Base-by-base conservation (phyloP, 495 filamentous ascomycete species). In the Neurospora sp. region DNA sequence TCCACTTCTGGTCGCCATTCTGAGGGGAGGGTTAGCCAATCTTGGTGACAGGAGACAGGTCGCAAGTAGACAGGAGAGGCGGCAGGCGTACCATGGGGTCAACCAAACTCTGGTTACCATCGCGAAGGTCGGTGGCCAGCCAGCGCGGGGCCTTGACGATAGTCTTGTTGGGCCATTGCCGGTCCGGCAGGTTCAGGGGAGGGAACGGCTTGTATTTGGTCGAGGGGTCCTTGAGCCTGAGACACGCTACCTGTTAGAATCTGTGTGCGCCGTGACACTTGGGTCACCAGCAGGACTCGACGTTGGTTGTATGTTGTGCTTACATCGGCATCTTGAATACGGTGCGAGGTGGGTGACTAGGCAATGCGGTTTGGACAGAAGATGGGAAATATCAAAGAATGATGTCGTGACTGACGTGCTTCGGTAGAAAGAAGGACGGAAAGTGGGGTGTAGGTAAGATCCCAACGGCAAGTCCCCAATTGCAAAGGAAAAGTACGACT, bases 1-100 rank as follows among this genome's bases (percentile, higher is more conserved):
- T 83, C 88, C 89, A 96, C 87, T 99, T 99, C 85, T 98, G 93
- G 46, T 97, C 92, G 74, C 92, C 92, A 75, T 94, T 94, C 93
- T 96, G 78, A 71, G 75, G 39, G 27, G 14, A 62, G 31, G 38
- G 54, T 82, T 70, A 83, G 82, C 76, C 69, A 39, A 76, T 72
- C 48, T 59, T 39, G 35, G 11, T 12, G 39, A 70, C 54, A 66
- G 35, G 27, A 66, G 27, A 66, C 54, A 66, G 48, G 42, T n/a
- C 23, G 69, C 23, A 9, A 35, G 39, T 39, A 42, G 20, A 40
- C 44, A 75, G 39, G 20, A 37, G 27, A 71, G 70, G 54, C 66
- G 42, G 35, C 41, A 72, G 35, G 70, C 85, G 69, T 84, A 95
- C 94, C 93, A 97, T 97, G 74, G 93, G 93, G 78, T 96, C 92